A percentile compares a stretch with the other conserved stretches of the same genome.
Conservation (phyloP, 345 rosid species). For the Aegle marmelos region DNA sequence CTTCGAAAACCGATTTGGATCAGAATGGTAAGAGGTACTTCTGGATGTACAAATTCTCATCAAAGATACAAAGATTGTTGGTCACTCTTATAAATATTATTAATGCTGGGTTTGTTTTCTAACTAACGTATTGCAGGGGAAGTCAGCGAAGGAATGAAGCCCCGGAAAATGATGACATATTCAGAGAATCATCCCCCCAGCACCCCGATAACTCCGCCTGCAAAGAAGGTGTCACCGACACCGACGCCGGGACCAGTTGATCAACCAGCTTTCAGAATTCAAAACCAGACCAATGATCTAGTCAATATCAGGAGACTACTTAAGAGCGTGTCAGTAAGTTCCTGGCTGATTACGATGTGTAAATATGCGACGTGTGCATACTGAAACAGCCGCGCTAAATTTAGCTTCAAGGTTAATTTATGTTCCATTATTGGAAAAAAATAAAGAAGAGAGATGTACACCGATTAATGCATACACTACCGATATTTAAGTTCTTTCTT, state of each 20-base stretch:
- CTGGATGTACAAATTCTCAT: not conserved
- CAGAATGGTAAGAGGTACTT: constrained; percentile 31
- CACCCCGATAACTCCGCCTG: constrained; percentile 2
- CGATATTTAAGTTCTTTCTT: not conserved
- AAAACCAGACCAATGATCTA: constrained; percentile 1
- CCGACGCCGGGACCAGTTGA: constrained; percentile 23
- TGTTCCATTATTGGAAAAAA: not conserved
- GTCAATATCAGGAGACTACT: constrained; percentile 5
- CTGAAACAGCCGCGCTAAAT: not conserved
- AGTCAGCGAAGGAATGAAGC: constrained; percentile 24
- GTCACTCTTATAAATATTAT: not conserved
- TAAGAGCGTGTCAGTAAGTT: not conserved
- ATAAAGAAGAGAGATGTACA: not conserved
- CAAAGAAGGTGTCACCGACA: constrained; percentile 6
- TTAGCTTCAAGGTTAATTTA: not conserved
- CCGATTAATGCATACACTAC: not conserved
- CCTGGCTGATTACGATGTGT: not conserved
- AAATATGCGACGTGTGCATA: not conserved
- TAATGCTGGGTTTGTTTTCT: not conserved
- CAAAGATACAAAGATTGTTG: not conserved
- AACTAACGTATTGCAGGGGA: constrained; percentile 17
- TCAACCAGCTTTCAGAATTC: constrained; percentile 2
- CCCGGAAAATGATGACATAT: constrained; percentile 47
- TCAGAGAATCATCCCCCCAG: constrained; percentile 19
- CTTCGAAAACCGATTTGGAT: constrained; percentile 39